phyloP scores from a whole-genome alignment of 108 stramenopile species.

The Cyclotella cryptica region DNA sequence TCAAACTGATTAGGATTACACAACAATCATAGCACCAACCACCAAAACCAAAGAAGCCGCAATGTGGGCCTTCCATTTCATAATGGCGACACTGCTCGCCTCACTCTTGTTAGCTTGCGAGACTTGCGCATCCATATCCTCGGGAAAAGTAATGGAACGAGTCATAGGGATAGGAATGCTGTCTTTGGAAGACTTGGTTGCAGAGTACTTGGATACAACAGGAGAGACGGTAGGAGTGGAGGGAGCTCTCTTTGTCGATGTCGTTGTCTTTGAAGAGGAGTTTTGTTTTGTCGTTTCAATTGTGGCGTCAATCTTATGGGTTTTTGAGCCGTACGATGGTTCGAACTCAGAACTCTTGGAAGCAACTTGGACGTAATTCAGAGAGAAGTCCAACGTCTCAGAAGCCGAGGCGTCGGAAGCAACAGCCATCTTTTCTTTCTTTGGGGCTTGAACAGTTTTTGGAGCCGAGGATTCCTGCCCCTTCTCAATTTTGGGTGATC shows the following conservation, averaged over 20 bases:
- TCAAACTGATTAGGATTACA: neutral
- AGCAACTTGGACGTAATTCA: neutral
- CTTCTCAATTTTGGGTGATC: neutral
- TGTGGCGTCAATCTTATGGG: neutral
- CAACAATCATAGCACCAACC: neutral
- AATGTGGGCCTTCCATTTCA: neutral
- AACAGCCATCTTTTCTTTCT: neutral
- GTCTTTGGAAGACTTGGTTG: constrained; percentile 5
- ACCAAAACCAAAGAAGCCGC: neutral
- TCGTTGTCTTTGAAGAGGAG: neutral
- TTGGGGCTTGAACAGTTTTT: neutral
- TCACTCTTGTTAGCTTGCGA: constrained; percentile 4
- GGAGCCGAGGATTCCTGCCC: no score
- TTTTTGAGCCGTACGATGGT: neutral
- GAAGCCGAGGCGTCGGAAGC: neutral
- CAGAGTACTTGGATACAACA: neutral
- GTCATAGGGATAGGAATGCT: neutral
- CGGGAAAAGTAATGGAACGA: constrained; percentile 1
- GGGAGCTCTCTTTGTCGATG: neutral
- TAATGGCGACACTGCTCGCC: neutral
- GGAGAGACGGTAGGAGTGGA: neutral
- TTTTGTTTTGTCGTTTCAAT: neutral
- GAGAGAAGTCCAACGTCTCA: neutral
- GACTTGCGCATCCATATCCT: neutral
- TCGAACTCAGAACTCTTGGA: neutral